Base-by-base conservation (phyloP, 805 yeast genomes). In the Metschnikowia lachancei region DNA sequence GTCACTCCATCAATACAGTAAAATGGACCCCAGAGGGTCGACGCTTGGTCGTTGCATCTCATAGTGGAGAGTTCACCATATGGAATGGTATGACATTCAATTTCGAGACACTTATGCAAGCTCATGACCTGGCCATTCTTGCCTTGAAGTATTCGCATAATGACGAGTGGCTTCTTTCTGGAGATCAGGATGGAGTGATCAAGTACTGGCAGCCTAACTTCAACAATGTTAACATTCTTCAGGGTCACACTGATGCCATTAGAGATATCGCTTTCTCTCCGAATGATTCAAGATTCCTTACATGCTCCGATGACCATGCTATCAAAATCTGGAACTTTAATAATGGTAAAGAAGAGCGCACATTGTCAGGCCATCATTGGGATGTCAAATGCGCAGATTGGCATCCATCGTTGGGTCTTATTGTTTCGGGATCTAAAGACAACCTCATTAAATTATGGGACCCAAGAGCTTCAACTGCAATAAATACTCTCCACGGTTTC, bases 181-280 rank as follows among this genome's bases (percentile, higher is more conserved):
- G 96, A 31, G 98, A 94, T 67, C 92, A 90, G 58, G 90, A 85
- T 47, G 99, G 99, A 20, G 74, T 76, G 5, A 78, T 94, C 58
- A 94, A 94, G 69, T 92, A 86, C 60, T 94, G 99, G 99, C 98
- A 91, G 67, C 95, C 97, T 4, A 94, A 94, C 66, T 88, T 94
- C 72, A 94, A 94, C 68, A 92, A 94, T 72, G 97, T 95, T 39
- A 90, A 92, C 62, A 84, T 87, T 24, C 64, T 82, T 29, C 61
- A 61, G 50, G 90, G 84, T 0, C 96, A 90, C 61, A 75, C 85
- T 4, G 94, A 88, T 63, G 87, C 87, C 9, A 78, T 94, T 34
- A 77, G 96, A 49, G 98, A 89, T 58, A 77, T 94, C 35, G 84
- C 91, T 5, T 94, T 94, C 65, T 80, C 92, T 41, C 97, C 97